These are phyloP conservation scores for Pythium volutum DNA, from an alignment of 352 stramenopile genomes.

Conservation along the genomic window DNA sequence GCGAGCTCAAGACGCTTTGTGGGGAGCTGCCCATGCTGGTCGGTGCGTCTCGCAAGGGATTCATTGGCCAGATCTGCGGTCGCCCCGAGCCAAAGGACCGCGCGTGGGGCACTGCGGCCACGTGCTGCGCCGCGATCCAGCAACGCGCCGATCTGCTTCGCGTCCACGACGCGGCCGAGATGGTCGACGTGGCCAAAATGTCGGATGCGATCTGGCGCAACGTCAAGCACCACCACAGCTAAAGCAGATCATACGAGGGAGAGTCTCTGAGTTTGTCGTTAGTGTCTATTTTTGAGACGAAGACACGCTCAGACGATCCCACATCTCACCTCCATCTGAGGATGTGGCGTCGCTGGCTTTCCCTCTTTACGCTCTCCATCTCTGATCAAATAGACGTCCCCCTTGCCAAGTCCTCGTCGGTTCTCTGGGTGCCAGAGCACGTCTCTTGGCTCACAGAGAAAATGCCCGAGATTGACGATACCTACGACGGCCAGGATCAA, in stretches of 20 bases:
- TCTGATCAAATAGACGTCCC: background rate
- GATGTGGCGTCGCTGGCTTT: background rate
- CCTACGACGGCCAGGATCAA: conserved; percentile 23
- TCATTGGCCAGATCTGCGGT: conserved; percentile 93
- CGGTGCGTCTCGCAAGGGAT: conserved; percentile 96
- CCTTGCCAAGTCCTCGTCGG: background rate
- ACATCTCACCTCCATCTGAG: background rate
- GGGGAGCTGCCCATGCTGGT: conserved; percentile 66
- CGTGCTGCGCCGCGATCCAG: conserved; percentile 80
- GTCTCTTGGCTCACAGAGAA: background rate
- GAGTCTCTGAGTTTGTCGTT: conserved; percentile 1
- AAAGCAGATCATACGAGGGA: background rate
- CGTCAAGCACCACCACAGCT: background rate
- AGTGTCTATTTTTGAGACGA: conserved; percentile 5
- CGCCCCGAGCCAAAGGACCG: conserved; percentile 82
- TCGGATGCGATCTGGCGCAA: conserved; percentile 92
- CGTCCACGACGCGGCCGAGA: conserved; percentile 94
- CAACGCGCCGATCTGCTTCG: conserved; percentile 89
- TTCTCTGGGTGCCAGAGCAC: background rate
- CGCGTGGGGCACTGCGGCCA: conserved; percentile 92
- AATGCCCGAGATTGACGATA: conserved; percentile 28
- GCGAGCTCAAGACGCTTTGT: conserved; percentile 43
- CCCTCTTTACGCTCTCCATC: background rate
- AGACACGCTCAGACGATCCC: conserved; percentile 4
- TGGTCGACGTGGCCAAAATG: conserved; percentile 89